phyloP scores from a whole-genome alignment of 768 basidiomycete species.

The Amanita exitialis region DNA sequence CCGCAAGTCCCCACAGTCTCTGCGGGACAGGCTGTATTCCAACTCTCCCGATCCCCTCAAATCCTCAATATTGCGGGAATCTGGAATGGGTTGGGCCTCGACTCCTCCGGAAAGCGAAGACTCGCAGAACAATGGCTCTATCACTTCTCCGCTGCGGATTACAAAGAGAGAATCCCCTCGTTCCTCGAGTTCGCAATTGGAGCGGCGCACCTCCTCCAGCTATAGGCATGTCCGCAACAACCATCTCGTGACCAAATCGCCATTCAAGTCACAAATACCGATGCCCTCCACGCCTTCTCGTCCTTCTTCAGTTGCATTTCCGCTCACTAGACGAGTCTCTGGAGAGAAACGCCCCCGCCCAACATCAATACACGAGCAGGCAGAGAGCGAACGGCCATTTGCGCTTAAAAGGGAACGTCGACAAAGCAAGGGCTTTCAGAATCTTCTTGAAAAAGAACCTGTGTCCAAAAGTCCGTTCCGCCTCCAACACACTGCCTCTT shows the following conservation, averaged over 20 bases:
- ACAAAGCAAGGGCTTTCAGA: slow-evolving; percentile 67
- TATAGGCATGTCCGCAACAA: slow-evolving; percentile 71
- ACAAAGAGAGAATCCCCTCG: slow-evolving; percentile 54
- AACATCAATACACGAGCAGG: slow-evolving; percentile 58
- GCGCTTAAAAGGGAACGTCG: slow-evolving; percentile 62
- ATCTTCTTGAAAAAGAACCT: slow-evolving; percentile 63
- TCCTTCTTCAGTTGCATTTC: slow-evolving; percentile 22
- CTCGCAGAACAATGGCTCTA: slow-evolving; percentile 22
- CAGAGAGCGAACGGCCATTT: slow-evolving; percentile 60
- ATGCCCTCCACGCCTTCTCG: slow-evolving; percentile 34
- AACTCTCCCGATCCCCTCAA: slow-evolving; percentile 58
- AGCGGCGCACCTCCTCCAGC: slow-evolving; percentile 67
- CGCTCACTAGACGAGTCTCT: slow-evolving; percentile 43
- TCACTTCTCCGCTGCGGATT: slow-evolving; percentile 64
- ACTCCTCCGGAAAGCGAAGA: slow-evolving; percentile 26
- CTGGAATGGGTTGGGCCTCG: slow-evolving; percentile 54
- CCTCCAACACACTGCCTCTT: slow-evolving; percentile 16
- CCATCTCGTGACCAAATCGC: slow-evolving; percentile 79
- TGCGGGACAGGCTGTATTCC: slow-evolving; percentile 50
- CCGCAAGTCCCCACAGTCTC: slow-evolving; percentile 28
- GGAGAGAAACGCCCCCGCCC: slow-evolving; percentile 75
- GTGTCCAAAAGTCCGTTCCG: slow-evolving; percentile 76
- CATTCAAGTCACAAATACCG: slow-evolving; percentile 64
- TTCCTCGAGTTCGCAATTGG: slow-evolving; percentile 33
- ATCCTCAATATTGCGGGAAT: slow-evolving; percentile 51